Evolutionary conservation across 306 rosid genomes (phyloP).

Genomic region (Dryas octopetala): DNA sequence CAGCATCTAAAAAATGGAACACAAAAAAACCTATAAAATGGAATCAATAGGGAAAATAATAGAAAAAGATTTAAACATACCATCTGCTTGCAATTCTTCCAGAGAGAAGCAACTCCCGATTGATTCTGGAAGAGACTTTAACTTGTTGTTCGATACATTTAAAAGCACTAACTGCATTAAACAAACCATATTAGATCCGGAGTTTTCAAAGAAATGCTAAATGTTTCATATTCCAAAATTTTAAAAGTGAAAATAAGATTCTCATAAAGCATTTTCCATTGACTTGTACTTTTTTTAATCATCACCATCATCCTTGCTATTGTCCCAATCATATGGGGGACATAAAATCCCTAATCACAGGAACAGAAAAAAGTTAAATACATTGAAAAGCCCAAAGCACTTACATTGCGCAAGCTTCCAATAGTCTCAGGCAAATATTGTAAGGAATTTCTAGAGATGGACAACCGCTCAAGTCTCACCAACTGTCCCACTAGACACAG

Average conservation of each 20-base stretch:
- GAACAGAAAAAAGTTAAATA: slow-evolving; percentile 19
- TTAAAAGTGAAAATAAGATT: slow-evolving; percentile 3
- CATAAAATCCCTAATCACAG: slow-evolving; percentile 6
- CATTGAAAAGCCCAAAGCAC: slow-evolving; percentile 30
- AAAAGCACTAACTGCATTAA: slow-evolving; percentile 78
- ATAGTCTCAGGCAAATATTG: slow-evolving; percentile 74
- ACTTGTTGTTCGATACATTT: slow-evolving; percentile 79
- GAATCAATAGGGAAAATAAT: slow-evolving; percentile 5
- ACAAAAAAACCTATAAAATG: neutral
- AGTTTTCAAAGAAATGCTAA: slow-evolving; percentile 25
- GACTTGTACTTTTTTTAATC: neutral
- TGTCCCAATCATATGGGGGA: neutral
- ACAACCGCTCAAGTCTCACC: slow-evolving; percentile 83
- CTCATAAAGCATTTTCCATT: slow-evolving; percentile 10
- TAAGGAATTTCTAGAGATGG: slow-evolving; percentile 67
- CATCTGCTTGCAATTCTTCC: slow-evolving; percentile 95
- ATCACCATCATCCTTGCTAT: neutral
- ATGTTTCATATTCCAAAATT: slow-evolving; percentile 7
- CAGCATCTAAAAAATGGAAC: neutral
- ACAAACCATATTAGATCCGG: slow-evolving; percentile 24
- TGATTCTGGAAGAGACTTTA: slow-evolving; percentile 87
- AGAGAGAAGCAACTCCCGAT: slow-evolving; percentile 90
- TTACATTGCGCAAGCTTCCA: slow-evolving; percentile 96
- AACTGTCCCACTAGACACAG: slow-evolving; percentile 81
- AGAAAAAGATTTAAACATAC: slow-evolving; percentile 35